Percentiles rank a stretch among this genome's conserved stretches.
Evolutionary conservation across 305 asterid species (phyloP).

Genomic region (Ajuga reptans): DNA sequence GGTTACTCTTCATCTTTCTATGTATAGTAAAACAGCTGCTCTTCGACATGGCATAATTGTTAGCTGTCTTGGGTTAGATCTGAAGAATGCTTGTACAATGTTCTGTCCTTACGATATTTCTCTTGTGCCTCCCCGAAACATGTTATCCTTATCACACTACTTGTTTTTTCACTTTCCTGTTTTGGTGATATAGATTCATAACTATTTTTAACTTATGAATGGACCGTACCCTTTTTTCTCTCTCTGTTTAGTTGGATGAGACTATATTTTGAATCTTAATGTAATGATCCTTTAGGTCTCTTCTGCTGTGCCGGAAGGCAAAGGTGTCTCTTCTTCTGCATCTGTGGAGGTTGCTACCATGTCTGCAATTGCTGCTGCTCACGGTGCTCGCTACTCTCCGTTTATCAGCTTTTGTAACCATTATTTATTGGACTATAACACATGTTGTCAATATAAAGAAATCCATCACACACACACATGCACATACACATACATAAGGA

Average conservation of each 20-base stretch:
- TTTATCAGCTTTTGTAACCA: neutral
- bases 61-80: neutral
- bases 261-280: neutral
- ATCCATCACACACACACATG: neutral
- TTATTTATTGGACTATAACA: neutral
- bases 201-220: neutral
- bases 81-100: neutral
- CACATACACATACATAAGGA: neutral
- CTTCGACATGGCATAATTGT: neutral
- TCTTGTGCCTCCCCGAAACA: neutral
- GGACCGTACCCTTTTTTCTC: neutral
- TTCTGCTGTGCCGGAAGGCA: constrained; percentile 99
- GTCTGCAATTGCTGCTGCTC: constrained; percentile 92
- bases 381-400: constrained; percentile 41
- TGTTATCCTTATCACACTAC: neutral
- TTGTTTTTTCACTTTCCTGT: neutral
- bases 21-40: neutral
- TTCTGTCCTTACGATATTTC: neutral
- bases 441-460: neutral
- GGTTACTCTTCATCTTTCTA: neutral
- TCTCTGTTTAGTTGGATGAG: too few species aligned
- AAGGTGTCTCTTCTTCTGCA: constrained; percentile 99
- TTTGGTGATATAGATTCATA: neutral
- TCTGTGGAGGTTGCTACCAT: constrained; percentile 97
- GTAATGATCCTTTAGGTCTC: constrained; percentile 53